Conservation (phyloP, 345 rosid species). For the Dipteronia dyeriana region DNA sequence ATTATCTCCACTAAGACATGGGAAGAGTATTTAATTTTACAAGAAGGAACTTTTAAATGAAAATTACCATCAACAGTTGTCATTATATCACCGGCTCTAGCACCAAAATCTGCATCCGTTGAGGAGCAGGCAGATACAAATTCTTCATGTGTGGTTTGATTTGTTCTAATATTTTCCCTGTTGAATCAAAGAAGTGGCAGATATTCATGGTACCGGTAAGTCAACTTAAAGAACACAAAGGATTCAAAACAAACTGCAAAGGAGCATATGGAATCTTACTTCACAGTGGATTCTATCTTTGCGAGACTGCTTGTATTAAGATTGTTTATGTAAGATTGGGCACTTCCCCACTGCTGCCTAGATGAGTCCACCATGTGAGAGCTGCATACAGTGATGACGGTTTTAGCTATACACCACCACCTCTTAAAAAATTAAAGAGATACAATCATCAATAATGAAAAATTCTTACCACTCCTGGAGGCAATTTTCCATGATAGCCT, state of each 20-base stretch:
- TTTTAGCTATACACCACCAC: background rate
- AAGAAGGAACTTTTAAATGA: background rate
- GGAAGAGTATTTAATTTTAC: conserved; percentile 3
- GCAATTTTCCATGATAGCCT: conserved; percentile 48
- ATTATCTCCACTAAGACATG: background rate
- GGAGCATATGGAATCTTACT: conserved; percentile 29
- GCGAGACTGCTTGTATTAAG: conserved; percentile 32
- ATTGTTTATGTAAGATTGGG: conserved; percentile 34
- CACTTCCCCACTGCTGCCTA: conserved; percentile 56
- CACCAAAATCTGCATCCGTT: conserved; percentile 44
- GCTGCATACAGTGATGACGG: conserved; percentile 40
- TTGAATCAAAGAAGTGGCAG: conserved; percentile 4
- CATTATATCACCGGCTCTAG: conserved; percentile 40
- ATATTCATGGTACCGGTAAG: background rate
- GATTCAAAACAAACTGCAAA: background rate
- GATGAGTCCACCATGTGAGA: conserved; percentile 46
- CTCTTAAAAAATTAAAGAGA: background rate
- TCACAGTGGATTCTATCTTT: conserved; percentile 38
- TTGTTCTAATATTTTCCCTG: conserved; percentile 50
- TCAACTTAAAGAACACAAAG: background rate
- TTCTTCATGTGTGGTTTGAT: conserved; percentile 41
- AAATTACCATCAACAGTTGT: conserved; percentile 57
- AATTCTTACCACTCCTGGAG: conserved; percentile 63
- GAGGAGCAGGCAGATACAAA: conserved; percentile 49
- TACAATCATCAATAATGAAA: background rate